These are phyloP conservation scores for Colletotrichum paranaense DNA, from an alignment of 2,329 filamentous ascomycete species.

Conservation along the genomic window DNA sequence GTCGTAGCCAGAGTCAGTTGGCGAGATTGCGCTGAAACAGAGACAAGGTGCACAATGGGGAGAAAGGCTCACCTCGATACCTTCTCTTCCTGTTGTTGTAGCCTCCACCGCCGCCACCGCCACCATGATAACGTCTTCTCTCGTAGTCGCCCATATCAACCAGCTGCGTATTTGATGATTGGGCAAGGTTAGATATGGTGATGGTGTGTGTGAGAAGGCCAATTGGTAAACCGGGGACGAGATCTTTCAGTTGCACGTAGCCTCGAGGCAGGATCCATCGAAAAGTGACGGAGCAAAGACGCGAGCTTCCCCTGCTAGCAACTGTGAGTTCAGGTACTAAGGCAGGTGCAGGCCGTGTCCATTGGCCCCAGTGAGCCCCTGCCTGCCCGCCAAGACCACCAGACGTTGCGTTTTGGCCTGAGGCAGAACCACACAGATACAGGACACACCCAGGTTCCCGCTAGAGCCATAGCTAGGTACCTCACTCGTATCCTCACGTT, in stretches of 20 bases:
- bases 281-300: slow-evolving; percentile 29
- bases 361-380: neutral
- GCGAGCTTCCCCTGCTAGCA: slow-evolving; percentile 34
- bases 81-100: slow-evolving; percentile 79
- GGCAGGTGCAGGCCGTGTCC: slow-evolving; percentile 1
- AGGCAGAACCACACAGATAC: slow-evolving; percentile 23
- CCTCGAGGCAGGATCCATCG: slow-evolving; percentile 23
- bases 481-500: too few species aligned
- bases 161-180: neutral
- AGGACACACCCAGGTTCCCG: neutral
- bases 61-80: slow-evolving; percentile 74
- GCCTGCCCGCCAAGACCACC: neutral
- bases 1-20: slow-evolving; percentile 41
- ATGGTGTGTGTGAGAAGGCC: neutral
- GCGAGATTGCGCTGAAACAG: slow-evolving; percentile 17
- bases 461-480: neutral
- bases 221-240: neutral
- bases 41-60: slow-evolving; percentile 1
- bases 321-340: neutral
- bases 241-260: neutral
- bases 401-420: slow-evolving; percentile 27
- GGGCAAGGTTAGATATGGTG: neutral
- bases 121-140: slow-evolving; percentile 61
- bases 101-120: slow-evolving; percentile 59
- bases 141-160: slow-evolving; percentile 66